Evolutionary conservation across 2,329 filamentous ascomycete species (phyloP), one percentile per base, ranked within the genome.

Genomic region (Monosporascus ibericus): DNA sequence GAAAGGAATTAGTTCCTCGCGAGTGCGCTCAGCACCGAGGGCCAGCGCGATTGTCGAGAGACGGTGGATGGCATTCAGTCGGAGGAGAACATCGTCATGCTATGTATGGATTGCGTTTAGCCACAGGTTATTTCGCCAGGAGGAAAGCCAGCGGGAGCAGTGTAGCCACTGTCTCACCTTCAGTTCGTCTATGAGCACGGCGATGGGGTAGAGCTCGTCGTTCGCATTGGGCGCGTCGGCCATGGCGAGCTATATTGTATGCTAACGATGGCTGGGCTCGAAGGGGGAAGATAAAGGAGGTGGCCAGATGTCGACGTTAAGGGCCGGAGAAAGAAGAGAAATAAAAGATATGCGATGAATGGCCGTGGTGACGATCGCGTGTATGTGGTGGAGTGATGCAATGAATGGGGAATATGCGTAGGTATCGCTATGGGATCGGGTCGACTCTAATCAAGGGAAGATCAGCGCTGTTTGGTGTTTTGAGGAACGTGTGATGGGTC

Each of bases 121-220:
- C 58, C 55, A 54, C 52, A 47, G 50, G 52, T 52, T 40, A 46
- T 49, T 39, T 49, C 11, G 24, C 48, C 27, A 40, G 52, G 46
- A 52, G 57, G 40, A 53, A 47, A 53, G 56, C 54, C 38, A 54
- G 52, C 48, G 49, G 51, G 58, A 52, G 57, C 55, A 44, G 52
- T 22, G 48, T 40, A 39, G 52, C 55, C 61, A 64, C 61, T 59
- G 61, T 58, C 62, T 58, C 83, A 96, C 92, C 90, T 96, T 99
- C 69, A 99, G 82, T 84, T 99, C 94, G 75, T 99, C 94, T 75
- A 99, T 99, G 75, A 99, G 86, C 64, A 99, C 94, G 70, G 95
- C 94, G 80, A 99, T 99, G 72, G 94, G 94, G 75, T 97, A 99
- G 68, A 99, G 91, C 86, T 97, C 95, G 77, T 99, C 94, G 74